Conservation (phyloP, 1,284 basidiomycete species). For the Takashimella tepidaria region DNA sequence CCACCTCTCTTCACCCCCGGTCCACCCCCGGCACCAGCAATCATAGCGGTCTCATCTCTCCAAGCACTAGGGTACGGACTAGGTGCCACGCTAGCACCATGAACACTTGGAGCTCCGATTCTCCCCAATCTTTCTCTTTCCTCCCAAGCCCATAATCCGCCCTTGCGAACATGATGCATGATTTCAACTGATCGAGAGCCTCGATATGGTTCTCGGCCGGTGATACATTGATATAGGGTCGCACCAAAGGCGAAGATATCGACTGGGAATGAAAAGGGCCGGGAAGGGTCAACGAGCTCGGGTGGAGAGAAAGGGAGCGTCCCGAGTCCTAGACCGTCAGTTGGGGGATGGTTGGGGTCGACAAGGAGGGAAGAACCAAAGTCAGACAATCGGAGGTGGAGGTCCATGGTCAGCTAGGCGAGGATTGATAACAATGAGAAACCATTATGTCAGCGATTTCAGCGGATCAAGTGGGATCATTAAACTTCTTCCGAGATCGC, state of each 20-base stretch:
- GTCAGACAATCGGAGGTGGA: conserved; percentile 49
- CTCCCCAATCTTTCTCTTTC: conserved; percentile 40
- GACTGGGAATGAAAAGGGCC: conserved; percentile 49
- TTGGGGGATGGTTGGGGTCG: conserved; percentile 43
- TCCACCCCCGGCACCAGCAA: not conserved
- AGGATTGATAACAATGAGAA: conserved; percentile 38
- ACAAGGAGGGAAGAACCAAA: conserved; percentile 51
- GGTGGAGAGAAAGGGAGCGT: conserved; percentile 52
- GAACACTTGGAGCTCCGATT: conserved; percentile 15
- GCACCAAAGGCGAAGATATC: conserved; percentile 53
- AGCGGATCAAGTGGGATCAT: not conserved
- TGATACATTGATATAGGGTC: conserved; percentile 49
- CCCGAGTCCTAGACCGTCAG: conserved; percentile 50
- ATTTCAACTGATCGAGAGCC: conserved; percentile 47
- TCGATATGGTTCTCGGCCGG: conserved; percentile 50
- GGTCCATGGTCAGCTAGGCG: too few species aligned
- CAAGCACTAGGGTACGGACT: conserved; percentile 39
- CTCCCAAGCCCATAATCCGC: conserved; percentile 50
- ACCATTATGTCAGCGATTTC: conserved; percentile 7
- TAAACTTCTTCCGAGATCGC: not conserved
- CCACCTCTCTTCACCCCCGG: conserved; percentile 26
- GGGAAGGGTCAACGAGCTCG: conserved; percentile 48
- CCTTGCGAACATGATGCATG: conserved; percentile 49
- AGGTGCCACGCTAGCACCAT: conserved; percentile 8
- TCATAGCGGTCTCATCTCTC: conserved; percentile 15